These are phyloP conservation scores for Zymoseptoria crescenta DNA, from an alignment of 2,329 filamentous ascomycete species.

Conservation along the genomic window DNA sequence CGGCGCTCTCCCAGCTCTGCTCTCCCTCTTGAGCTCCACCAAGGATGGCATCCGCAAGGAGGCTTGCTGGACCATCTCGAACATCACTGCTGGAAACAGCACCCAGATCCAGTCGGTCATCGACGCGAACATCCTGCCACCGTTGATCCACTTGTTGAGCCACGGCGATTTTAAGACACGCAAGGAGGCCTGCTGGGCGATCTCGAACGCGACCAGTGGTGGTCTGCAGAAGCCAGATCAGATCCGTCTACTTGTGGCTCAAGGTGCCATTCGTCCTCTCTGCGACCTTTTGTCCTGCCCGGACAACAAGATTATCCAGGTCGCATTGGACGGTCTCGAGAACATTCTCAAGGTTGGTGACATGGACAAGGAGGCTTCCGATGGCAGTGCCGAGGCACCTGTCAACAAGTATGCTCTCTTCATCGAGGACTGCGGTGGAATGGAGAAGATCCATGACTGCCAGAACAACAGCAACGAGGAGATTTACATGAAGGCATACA, in stretches of 20 bases:
- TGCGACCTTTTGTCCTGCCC: constrained; percentile 93
- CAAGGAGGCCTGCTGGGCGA: constrained; percentile 99
- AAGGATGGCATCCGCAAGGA: constrained; percentile 99
- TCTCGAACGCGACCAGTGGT: constrained; percentile 95
- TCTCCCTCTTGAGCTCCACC: constrained; percentile 87
- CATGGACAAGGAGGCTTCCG: constrained; percentile 87
- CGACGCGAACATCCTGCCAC: constrained; percentile 93
- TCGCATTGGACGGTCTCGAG: constrained; percentile 93
- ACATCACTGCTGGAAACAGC: constrained; percentile 96
- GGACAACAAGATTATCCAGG: constrained; percentile 99
- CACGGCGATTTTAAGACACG: constrained; percentile 98
- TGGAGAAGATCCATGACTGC: constrained; percentile 99
- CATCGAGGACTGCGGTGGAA: constrained; percentile 96
- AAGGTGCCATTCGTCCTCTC: constrained; percentile 94
- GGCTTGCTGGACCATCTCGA: constrained; percentile 99
- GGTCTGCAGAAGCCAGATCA: constrained; percentile 98
- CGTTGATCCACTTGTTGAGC: constrained; percentile 88
- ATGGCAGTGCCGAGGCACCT: constrained; percentile 59
- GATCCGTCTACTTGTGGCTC: constrained; percentile 86
- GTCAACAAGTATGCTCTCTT: constrained; percentile 97
- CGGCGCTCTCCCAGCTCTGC: constrained; percentile 81
- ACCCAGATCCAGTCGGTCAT: constrained; percentile 95
- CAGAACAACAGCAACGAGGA: constrained; percentile 99
- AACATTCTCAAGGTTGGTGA: constrained; percentile 99
- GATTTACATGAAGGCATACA: constrained; percentile 99